phyloP scores from a whole-genome alignment of 23 red algal species.

The Cyanidioschyzon merolae region DNA sequence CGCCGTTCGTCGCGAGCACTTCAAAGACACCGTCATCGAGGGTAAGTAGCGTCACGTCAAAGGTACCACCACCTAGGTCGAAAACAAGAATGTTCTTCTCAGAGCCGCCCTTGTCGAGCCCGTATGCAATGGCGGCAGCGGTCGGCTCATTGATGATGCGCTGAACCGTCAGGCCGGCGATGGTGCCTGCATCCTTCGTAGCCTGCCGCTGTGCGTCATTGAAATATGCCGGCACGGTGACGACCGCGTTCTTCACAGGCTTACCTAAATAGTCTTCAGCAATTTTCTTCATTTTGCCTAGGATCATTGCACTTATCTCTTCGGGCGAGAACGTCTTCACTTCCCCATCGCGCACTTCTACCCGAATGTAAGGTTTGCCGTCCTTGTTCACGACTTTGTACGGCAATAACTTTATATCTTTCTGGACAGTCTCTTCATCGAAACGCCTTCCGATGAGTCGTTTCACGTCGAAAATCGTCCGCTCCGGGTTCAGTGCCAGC shows the following conservation, averaged over 20 bases:
- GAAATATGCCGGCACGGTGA: constrained; percentile 97
- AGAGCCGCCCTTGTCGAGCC: constrained; percentile 70
- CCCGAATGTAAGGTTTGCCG: constrained; percentile 83
- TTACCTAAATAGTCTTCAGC: constrained; percentile 90
- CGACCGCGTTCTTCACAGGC: constrained; percentile 59
- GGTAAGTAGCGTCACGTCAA: constrained; percentile 94
- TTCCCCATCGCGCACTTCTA: constrained; percentile 48
- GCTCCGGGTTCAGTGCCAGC: constrained; percentile 64
- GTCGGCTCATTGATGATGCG: constrained; percentile 99
- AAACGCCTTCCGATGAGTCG: constrained; percentile 81
- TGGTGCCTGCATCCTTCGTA: constrained; percentile 85
- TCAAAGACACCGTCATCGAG: constrained; percentile 98
- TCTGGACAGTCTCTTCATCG: constrained; percentile 82
- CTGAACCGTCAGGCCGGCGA: constrained; percentile 83
- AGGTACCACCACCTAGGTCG: constrained; percentile 94
- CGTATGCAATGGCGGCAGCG: constrained; percentile 89
- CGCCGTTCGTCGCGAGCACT: constrained; percentile 92
- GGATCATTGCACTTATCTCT: constrained; percentile 94
- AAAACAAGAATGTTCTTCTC: constrained; percentile 98
- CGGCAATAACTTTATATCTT: constrained; percentile 80
- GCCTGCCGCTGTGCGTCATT: constrained; percentile 92
- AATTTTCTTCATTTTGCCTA: constrained; percentile 89
- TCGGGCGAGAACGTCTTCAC: constrained; percentile 75
- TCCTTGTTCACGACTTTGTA: constrained; percentile 76
- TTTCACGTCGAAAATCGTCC: constrained; percentile 94